Conservation (phyloP, 2,329 filamentous ascomycete species). For the Monosporascus cannonballus region DNA sequence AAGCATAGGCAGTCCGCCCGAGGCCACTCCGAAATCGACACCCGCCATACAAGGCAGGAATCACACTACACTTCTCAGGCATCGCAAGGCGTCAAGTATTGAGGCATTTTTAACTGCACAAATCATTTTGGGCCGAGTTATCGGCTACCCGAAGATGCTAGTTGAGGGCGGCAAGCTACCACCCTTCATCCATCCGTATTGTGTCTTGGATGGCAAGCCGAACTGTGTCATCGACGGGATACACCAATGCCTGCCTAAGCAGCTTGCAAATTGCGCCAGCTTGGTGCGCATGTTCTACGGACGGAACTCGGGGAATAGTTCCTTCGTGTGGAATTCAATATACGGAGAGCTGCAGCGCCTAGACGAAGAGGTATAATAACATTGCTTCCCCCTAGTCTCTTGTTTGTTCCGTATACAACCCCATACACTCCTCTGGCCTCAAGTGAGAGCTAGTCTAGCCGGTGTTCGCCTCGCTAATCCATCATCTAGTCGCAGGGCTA, state of each 20-base stretch:
- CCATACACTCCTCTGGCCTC: no score
- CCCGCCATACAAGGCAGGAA: no score
- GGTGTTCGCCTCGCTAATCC: no score
- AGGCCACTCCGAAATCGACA: no score
- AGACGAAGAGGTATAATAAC: constrained; percentile 10
- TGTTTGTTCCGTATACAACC: neutral
- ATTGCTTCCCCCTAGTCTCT: constrained; percentile 2
- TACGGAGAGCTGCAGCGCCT: constrained; percentile 15
- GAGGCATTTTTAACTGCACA: constrained; percentile 14
- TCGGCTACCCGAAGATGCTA: constrained; percentile 17
- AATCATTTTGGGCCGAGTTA: constrained; percentile 17
- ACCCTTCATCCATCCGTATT: constrained; percentile 23
- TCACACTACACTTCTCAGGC: neutral
- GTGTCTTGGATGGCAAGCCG: constrained; percentile 9
- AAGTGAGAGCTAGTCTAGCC: no score
- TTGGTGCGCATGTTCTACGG: constrained; percentile 17
- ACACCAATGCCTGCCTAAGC: constrained; percentile 20
- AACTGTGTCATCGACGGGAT: constrained; percentile 12
- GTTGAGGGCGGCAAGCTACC: constrained; percentile 14
- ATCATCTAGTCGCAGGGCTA: neutral
- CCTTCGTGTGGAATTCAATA: constrained; percentile 19
- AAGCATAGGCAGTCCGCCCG: neutral
- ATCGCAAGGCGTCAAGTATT: constrained; percentile 1
- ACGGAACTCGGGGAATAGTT: constrained; percentile 12
- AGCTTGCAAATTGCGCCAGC: constrained; percentile 19